Evolutionary conservation across 2,329 filamentous ascomycete genomes (phyloP).

Genomic region (Thielaviopsis musarum): DNA sequence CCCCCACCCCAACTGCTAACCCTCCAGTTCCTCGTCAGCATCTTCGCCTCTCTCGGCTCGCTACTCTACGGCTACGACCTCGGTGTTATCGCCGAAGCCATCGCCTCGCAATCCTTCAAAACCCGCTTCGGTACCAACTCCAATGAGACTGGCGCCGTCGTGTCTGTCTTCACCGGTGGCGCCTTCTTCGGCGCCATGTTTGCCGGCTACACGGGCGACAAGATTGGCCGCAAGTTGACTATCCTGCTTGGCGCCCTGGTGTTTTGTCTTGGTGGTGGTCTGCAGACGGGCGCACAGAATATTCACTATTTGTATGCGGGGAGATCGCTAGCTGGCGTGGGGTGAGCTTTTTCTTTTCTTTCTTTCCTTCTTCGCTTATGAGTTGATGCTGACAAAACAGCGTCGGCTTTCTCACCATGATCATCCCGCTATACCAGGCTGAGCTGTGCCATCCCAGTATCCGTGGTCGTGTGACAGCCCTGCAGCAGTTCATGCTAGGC

Average conservation of each 20-base stretch:
- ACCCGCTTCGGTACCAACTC: conserved; percentile 9
- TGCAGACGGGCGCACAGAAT: conserved; percentile 52
- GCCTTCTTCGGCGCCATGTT: conserved; percentile 53
- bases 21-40: conserved; percentile 30
- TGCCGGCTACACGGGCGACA: conserved; percentile 47
- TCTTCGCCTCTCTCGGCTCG: conserved; percentile 39
- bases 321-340: conserved; percentile 50
- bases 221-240: conserved; percentile 50
- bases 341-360: conserved; percentile 16
- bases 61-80: conserved; percentile 39
- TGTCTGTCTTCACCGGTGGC: conserved; percentile 63
- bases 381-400: conserved; percentile 17
- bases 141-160: conserved; percentile 45
- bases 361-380: not conserved
- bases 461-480: conserved; percentile 53
- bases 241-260: conserved; percentile 55
- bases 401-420: conserved; percentile 26
- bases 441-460: conserved; percentile 67
- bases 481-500: conserved; percentile 74
- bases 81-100: conserved; percentile 34
- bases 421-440: conserved; percentile 51
- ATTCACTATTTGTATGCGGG: conserved; percentile 51
- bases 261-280: conserved; percentile 53
- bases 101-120: conserved; percentile 30
- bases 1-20: not conserved